A percentile compares a stretch with the other conserved stretches of the same genome.
Evolutionary conservation across 164 flowering plant genomes (phyloP).

Genomic region (Dillenia suffruticosa): DNA sequence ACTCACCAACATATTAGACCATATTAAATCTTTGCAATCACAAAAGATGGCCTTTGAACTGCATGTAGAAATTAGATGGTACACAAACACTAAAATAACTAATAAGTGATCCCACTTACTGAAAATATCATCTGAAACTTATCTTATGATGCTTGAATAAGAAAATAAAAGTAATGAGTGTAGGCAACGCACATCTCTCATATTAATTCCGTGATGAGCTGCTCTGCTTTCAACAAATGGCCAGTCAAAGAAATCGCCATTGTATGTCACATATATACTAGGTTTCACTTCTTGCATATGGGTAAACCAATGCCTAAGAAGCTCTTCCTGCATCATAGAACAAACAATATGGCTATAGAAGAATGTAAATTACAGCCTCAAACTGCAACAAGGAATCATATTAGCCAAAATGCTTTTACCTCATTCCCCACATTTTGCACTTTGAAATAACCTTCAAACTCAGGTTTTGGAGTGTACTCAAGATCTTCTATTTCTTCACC

Average conservation of each 20-base stretch:
- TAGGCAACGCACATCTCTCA: slow-evolving; percentile 64
- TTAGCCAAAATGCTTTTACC: slow-evolving; percentile 39
- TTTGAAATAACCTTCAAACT: slow-evolving; percentile 86
- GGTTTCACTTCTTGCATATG: slow-evolving; percentile 97
- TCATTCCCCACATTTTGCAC: slow-evolving; percentile 86
- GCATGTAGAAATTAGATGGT: too few species aligned
- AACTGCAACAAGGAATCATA: not conserved
- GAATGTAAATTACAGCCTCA: not conserved
- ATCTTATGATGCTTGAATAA: not conserved
- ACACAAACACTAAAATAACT: too few species aligned
- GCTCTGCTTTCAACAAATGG: slow-evolving; percentile 96
- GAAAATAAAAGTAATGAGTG: not conserved
- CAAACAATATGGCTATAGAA: slow-evolving; percentile 10
- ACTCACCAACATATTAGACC: too few species aligned
- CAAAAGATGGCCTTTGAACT: too few species aligned
- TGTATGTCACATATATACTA: slow-evolving; percentile 95
- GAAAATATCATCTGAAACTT: too few species aligned
- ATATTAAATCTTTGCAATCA: too few species aligned
- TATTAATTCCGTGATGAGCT: slow-evolving; percentile 68
- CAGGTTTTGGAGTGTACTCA: slow-evolving; percentile 99
- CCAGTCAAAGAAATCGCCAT: slow-evolving; percentile 98
- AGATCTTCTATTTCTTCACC: slow-evolving; percentile 93
- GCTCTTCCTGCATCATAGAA: slow-evolving; percentile 56
- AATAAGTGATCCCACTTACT: too few species aligned
- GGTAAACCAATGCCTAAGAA: slow-evolving; percentile 78